These are phyloP conservation scores for Hymenoscyphus infarciens DNA, from an alignment of 2,329 filamentous ascomycete genomes.

Conservation along the genomic window DNA sequence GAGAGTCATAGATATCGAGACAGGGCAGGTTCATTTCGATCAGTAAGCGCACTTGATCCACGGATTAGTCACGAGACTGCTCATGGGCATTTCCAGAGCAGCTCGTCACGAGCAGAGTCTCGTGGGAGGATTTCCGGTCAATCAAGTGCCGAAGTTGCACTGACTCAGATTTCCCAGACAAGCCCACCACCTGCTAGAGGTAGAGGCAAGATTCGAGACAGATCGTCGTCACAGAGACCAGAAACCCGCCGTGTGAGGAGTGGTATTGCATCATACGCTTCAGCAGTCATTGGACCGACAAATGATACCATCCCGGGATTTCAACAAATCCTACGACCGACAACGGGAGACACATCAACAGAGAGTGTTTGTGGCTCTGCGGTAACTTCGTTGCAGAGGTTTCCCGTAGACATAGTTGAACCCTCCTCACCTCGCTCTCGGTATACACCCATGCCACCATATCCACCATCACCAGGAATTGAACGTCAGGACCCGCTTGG, in stretches of 20 bases:
- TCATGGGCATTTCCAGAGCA: conserved; percentile 26
- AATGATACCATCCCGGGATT: conserved; percentile 22
- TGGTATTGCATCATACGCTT: conserved; percentile 34
- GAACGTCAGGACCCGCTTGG: conserved; percentile 16
- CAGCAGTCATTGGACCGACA: conserved; percentile 26
- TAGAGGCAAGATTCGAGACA: conserved; percentile 31
- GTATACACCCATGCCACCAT: conserved; percentile 18
- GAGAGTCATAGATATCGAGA: conserved; percentile 43
- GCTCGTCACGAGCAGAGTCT: conserved; percentile 19
- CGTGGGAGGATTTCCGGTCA: conserved; percentile 30
- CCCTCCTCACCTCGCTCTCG: conserved; percentile 9
- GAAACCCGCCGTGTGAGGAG: conserved; percentile 24
- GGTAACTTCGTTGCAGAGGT: conserved; percentile 23
- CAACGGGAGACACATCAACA: conserved; percentile 13
- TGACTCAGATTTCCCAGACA: conserved; percentile 42
- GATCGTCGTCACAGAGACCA: conserved; percentile 20
- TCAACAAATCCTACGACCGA: conserved; percentile 12
- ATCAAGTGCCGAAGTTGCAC: conserved; percentile 41
- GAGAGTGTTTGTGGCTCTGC: conserved; percentile 20
- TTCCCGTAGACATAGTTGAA: conserved; percentile 13
- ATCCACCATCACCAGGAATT: conserved; percentile 16
- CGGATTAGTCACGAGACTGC: conserved; percentile 28
- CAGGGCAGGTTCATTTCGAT: conserved; percentile 44
- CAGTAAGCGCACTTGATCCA: conserved; percentile 34
- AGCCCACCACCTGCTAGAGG: conserved; percentile 36